Evolutionary conservation across 2,329 filamentous ascomycete genomes (phyloP).

Genomic region (Chaetomiaceae sp.): DNA sequence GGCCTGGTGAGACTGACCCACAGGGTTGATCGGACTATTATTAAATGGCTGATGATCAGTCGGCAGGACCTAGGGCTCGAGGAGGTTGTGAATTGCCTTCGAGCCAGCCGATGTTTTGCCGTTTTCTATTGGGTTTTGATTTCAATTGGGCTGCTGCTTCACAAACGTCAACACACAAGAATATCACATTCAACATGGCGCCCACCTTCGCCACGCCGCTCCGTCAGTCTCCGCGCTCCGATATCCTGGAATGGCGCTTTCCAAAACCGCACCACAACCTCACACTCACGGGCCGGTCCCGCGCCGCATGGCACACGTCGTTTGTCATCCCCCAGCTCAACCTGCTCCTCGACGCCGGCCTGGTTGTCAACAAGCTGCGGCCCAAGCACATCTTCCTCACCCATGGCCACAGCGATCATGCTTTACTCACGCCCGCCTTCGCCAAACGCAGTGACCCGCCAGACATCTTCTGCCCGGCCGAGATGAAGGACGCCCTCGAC

Average conservation of each 20-base stretch:
- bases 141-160: too few relatives aligned
- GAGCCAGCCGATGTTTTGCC: constrained; percentile 12
- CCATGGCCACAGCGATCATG: constrained; percentile 47
- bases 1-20: too few relatives aligned
- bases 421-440: constrained; percentile 40
- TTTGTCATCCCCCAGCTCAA: constrained; percentile 48
- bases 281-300: constrained; percentile 43
- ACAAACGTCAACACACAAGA: neutral
- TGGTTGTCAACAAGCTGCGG: constrained; percentile 41
- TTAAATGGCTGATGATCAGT: too few relatives aligned
- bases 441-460: constrained; percentile 42
- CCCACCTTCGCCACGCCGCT: constrained; percentile 40
- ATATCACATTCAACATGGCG: neutral
- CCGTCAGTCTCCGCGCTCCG: constrained; percentile 40
- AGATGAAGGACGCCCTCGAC: constrained; percentile 38
- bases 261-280: constrained; percentile 40
- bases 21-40: too few relatives aligned
- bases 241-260: constrained; percentile 44
- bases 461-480: constrained; percentile 42
- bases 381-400: constrained; percentile 49
- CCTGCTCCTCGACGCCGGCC: constrained; percentile 46
- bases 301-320: constrained; percentile 49
- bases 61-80: too few relatives aligned
- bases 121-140: neutral
- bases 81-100: too few relatives aligned